phyloP scores from a whole-genome alignment of 495 filamentous ascomycete genomes.

The Pseudoneurospora amorphoporcata region DNA sequence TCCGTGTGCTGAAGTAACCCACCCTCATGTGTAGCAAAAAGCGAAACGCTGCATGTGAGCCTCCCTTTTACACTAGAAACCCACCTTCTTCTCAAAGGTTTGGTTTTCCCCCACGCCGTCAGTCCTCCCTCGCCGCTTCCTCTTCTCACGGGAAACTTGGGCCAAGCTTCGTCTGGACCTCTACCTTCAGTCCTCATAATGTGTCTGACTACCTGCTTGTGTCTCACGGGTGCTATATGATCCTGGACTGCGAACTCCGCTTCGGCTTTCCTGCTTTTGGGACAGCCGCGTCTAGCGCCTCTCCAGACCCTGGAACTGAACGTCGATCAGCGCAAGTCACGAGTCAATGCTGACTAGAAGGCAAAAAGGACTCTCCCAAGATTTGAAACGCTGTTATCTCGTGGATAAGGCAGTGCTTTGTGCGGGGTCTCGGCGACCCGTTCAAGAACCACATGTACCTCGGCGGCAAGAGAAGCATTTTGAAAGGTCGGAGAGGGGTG shows the following conservation, averaged over 20 bases:
- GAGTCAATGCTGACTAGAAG: background rate
- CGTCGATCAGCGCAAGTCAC: background rate
- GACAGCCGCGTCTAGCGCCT: background rate
- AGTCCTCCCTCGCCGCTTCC: background rate
- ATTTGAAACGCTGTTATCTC: background rate
- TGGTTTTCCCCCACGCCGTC: background rate
- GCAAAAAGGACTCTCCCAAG: background rate
- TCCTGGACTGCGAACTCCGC: background rate
- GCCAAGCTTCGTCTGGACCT: background rate
- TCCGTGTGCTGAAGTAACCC: background rate
- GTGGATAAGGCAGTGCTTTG: background rate
- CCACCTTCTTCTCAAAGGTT: background rate
- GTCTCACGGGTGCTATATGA: background rate
- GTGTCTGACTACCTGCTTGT: background rate
- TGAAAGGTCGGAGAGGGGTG: constrained; percentile 25
- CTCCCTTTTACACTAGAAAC: background rate
- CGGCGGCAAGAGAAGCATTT: constrained; percentile 35
- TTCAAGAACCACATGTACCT: background rate
- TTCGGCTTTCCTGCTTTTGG: background rate
- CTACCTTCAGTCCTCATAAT: background rate
- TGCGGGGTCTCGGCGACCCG: background rate
- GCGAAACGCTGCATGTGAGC: background rate
- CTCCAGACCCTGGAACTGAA: background rate
- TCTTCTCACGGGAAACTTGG: background rate
- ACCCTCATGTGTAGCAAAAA: background rate